Base-by-base conservation (phyloP, 345 rosid genomes). In the Melaleuca quinquenervia region DNA sequence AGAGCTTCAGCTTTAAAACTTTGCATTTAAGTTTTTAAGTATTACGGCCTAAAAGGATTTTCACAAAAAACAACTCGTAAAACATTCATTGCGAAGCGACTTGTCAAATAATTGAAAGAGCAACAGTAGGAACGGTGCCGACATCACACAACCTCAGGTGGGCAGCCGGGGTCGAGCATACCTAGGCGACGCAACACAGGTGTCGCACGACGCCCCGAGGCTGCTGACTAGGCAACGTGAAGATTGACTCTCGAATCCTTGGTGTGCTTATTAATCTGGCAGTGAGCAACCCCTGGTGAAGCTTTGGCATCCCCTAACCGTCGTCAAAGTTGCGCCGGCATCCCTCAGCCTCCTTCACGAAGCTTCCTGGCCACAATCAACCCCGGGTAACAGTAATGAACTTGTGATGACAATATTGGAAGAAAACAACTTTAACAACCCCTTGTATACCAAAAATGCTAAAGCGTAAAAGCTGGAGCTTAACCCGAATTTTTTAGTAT, bases 1-100 rank as follows among this genome's bases (percentile, higher is more conserved):
- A 26, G 0, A 56, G 62, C 3, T 0, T 1, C 8, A 1, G 64
- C 64, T 5, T 54, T 6, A 0, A n/a, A 18, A 56, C 70, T 0
- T 60, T 1, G 36, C 32, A 60, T 6, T 13, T n/a, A 6, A 58
- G 8, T 32, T n/a, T n/a, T n/a, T n/a, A n/a, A n/a, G n/a, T n/a
- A n/a, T n/a, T n/a, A n/a, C n/a, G n/a, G n/a, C n/a, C n/a, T n/a
- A 22, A 0, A 58, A n/a, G 9, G 32, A 24, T 58, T 58, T 58
- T 55, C 27, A 24, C 10, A 27, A 55, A 0, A 55, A 54, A 27
- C 3, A 6, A 58, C 14, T 56, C 26, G 14, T 56, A 56, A 56
- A 56, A 56, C 22, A 58, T n/a, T 58, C 22, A 58, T 12, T n/a
- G n/a, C 32, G 11, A 1, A n/a, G n/a, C 70, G 22, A n/a, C n/a